Evolutionary conservation across 108 stramenopile genomes (phyloP).

Genomic region (Cyclostephanos tholiformis): DNA sequence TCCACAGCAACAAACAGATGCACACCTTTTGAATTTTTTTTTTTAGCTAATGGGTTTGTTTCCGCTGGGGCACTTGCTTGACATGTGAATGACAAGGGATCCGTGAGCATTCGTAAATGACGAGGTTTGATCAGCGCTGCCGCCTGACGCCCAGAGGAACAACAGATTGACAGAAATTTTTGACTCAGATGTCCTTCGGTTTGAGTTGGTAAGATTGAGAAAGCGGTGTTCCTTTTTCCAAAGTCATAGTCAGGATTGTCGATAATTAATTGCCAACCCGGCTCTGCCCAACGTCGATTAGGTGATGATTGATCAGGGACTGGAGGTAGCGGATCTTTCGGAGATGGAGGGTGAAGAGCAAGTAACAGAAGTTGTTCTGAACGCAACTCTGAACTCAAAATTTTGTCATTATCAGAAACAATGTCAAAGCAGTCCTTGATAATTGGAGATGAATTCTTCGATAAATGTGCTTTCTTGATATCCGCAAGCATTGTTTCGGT

Average conservation of each 20-base stretch:
- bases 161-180: slow-evolving; percentile 28
- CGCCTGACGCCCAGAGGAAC: slow-evolving; percentile 38
- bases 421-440: slow-evolving; percentile 15
- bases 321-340: slow-evolving; percentile 9
- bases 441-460: not conserved
- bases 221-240: slow-evolving; percentile 8
- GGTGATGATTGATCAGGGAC: slow-evolving; percentile 1
- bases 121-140: slow-evolving; percentile 30
- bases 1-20: not conserved
- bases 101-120: slow-evolving; percentile 32
- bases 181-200: slow-evolving; percentile 23
- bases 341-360: slow-evolving; percentile 34
- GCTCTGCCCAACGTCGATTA: slow-evolving; percentile 30
- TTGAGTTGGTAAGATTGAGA: slow-evolving; percentile 33
- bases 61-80: slow-evolving; percentile 31
- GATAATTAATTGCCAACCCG: slow-evolving; percentile 39
- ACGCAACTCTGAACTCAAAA: slow-evolving; percentile 21
- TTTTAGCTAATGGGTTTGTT: slow-evolving; percentile 4
- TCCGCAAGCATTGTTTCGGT: slow-evolving; percentile 20
- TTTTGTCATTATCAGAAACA: slow-evolving; percentile 9
- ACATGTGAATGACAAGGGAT: slow-evolving; percentile 22
- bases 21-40: slow-evolving; percentile 14
- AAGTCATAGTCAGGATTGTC: slow-evolving; percentile 8
- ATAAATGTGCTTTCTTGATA: slow-evolving; percentile 5
- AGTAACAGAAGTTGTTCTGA: slow-evolving; percentile 39